Evolutionary conservation across 2,329 filamentous ascomycete genomes (phyloP).

Genomic region (Gnomoniopsis smithogilvyi): DNA sequence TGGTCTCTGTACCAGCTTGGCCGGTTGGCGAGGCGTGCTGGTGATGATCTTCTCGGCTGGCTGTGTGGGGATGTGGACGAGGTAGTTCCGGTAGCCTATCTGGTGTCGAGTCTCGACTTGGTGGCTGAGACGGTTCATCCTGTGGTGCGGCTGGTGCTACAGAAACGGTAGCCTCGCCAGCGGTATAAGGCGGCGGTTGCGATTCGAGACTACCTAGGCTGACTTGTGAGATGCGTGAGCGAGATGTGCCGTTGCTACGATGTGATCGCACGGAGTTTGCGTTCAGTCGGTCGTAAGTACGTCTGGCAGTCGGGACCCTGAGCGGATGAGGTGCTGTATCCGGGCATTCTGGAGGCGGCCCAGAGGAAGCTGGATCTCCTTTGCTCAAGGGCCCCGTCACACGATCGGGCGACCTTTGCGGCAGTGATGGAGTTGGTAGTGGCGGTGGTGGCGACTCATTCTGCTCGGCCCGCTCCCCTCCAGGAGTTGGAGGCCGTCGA

Average conservation of each 20-base stretch:
- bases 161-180: neutral
- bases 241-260: slow-evolving; percentile 1
- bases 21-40: neutral
- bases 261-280: neutral
- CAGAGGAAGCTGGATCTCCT: neutral
- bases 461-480: neutral
- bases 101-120: slow-evolving; percentile 4
- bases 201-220: slow-evolving; percentile 5
- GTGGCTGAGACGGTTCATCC: neutral
- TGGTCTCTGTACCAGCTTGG: neutral
- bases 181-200: slow-evolving; percentile 8
- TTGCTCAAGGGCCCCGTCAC: neutral
- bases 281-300: neutral
- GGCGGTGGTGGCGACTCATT: neutral
- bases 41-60: neutral
- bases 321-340: neutral
- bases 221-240: neutral
- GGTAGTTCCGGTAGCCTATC: neutral
- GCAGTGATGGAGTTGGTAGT: slow-evolving; percentile 1
- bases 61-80: neutral
- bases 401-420: slow-evolving; percentile 1
- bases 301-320: neutral
- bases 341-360: neutral
- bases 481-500: neutral
- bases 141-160: neutral